Evolutionary conservation across 805 yeast genomes (phyloP), one percentile per base, ranked within the genome.

Genomic region (Saturnispora saitoi): DNA sequence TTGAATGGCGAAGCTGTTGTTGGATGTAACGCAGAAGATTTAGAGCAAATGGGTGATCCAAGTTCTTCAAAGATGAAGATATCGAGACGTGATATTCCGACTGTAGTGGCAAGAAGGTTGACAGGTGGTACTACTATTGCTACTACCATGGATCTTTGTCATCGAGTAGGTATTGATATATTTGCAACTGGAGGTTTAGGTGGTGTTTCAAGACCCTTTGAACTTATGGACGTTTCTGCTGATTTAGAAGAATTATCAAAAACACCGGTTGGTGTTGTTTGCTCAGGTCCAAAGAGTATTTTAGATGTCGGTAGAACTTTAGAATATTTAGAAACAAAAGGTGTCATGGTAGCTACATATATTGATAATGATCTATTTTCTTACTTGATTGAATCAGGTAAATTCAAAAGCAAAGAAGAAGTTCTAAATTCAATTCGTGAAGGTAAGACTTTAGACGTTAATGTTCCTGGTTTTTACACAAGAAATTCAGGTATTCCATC

Each of bases 161-260:
- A 80, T 47, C 59, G 66, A 57, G 89, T 90, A 0, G 93, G 95
- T 0, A 85, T 88, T 55, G 74, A 77, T 56, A 87, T 89, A 11
- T 89, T 88, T 70, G 93, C 95, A 1, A 89, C 96, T 2, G 96
- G 96, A 30, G 96, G 96, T 0, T 71, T 88, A 17, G 96, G 96
- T 19, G 96, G 96, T 19, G 95, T 87, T 10, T 95, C 88, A 58
- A 73, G 86, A 48, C 85, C 84, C 7, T 91, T 85, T 19, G 83
- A 84, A 48, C 54, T 66, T 28, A 75, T 86, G 80, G 96, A 88
- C 63, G 71, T 88, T 22, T 81, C 90, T 57, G 95, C 95, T 2
- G 96, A 88, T 64, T 72, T 88, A 53, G 90, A 87, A 44, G 96
- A 88, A 60, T 70, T 89, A 47, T 83, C 89, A 1, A 72, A 80